Evolutionary conservation across 768 basidiomycete species (phyloP), one percentile per base, ranked within the genome.

Genomic region (Agaricus blazei): DNA sequence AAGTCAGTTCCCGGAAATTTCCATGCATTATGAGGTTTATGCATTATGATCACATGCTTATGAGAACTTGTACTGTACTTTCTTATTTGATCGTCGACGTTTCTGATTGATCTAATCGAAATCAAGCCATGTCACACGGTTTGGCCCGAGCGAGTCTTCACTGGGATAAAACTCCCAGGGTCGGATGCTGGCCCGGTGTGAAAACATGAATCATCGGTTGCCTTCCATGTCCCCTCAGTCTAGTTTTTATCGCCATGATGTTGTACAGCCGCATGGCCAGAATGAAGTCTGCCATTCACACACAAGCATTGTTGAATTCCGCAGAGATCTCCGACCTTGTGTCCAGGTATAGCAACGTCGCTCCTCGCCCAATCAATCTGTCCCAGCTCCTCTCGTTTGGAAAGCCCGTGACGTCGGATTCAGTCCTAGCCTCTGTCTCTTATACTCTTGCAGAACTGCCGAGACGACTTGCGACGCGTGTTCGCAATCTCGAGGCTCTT

Each of bases 401-500:
- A 26, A 82, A 81, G 42, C 88, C 91, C 41, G 73, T 90, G 9
- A 87, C 85, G 0, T 70, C 82, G 14, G 77, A 83, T 24, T 90
- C 89, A 23, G 74, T 92, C 2, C 71, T 93, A 3, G 76, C 79
- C 19, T 92, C 90, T n/a, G 88, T 85, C 3, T 75, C 78, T 3
- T 90, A 87, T 67, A 84, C 83, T 0, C 76, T 89, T 12, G 77
- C 83, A 2, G 90, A 93, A 67, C 83, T 93, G 14, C 91, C 92
- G 23, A 77, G 85, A 19, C 76, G 90, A 50, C 77, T 93, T 31
- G 89, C 88, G 1, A 82, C 79, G 54, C 84, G 90, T 11, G 85
- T 90, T 43, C 81, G 81, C 31, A 84, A 84, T 23, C 74, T 93
- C 48, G 89, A 93, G 64, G 71, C 77, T 0, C 77, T 93, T 31